Evolutionary conservation across 2,329 filamentous ascomycete species (phyloP).

Genomic region (Aschersonia sp.): DNA sequence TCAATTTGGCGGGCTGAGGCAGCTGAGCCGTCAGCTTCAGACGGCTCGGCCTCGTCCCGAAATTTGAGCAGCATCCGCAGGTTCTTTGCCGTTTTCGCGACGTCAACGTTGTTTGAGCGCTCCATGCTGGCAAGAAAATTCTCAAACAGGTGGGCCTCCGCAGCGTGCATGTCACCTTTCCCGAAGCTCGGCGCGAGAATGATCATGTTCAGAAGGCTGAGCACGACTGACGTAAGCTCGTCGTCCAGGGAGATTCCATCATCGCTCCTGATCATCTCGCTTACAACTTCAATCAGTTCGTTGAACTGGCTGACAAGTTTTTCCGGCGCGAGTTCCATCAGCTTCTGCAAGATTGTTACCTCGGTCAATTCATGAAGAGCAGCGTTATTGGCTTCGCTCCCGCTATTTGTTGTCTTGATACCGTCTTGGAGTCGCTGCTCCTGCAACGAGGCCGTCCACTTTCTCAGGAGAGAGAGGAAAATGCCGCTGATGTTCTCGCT

Average conservation of each 20-base stretch:
- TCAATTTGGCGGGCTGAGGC: constrained; percentile 36
- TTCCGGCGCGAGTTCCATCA: constrained; percentile 48
- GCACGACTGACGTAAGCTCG: constrained; percentile 34
- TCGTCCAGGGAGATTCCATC: constrained; percentile 26
- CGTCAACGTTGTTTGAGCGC: constrained; percentile 19
- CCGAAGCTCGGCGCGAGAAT: constrained; percentile 42
- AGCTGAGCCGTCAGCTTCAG: constrained; percentile 21
- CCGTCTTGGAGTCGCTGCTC: too few relatives aligned
- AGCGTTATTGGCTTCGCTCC: constrained; percentile 14
- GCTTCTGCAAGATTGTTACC: constrained; percentile 46
- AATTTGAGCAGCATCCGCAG: constrained; percentile 40
- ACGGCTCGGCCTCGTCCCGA: constrained; percentile 34
- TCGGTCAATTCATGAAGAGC: constrained; percentile 36
- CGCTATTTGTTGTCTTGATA: too few relatives aligned
- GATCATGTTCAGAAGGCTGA: constrained; percentile 48
- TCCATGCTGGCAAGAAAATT: constrained; percentile 30
- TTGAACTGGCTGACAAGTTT: constrained; percentile 48
- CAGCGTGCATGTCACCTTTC: constrained; percentile 27
- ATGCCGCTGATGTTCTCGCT: constrained; percentile 42
- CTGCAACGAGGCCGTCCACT: constrained; percentile 33
- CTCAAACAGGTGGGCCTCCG: constrained; percentile 30
- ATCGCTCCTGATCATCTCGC: constrained; percentile 39
- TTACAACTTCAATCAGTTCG: constrained; percentile 49
- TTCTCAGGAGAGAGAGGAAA: constrained; percentile 43
- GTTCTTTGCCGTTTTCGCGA: constrained; percentile 40